phyloP scores from a whole-genome alignment of 1,139 yeast genomes.

The Yamadazyma triangularis region DNA sequence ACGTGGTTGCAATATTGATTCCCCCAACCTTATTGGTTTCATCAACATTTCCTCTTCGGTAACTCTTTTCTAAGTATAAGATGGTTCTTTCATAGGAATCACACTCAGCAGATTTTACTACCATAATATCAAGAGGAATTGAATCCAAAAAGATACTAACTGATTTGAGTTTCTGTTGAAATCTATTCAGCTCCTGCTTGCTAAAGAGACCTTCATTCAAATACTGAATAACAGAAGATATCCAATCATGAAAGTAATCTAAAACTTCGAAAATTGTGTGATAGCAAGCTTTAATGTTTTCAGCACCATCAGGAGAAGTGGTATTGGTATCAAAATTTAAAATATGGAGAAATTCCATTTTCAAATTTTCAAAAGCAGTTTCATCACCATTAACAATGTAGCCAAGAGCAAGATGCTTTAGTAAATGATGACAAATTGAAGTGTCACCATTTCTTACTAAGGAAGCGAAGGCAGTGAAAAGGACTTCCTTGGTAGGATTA shows the following conservation, averaged over 20 bases:
- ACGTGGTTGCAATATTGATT: constrained; percentile 43
- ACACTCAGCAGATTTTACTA: constrained; percentile 76
- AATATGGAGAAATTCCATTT: constrained; percentile 55
- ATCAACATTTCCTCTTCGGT: constrained; percentile 33
- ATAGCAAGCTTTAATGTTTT: constrained; percentile 59
- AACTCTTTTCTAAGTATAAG: constrained; percentile 78
- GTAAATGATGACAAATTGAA: constrained; percentile 61
- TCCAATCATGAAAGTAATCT: constrained; percentile 85
- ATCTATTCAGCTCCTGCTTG: constrained; percentile 11
- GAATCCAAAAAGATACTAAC: constrained; percentile 45
- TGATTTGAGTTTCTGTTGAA: constrained; percentile 25
- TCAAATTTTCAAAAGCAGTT: constrained; percentile 41
- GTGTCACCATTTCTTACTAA: constrained; percentile 71
- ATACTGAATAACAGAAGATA: constrained; percentile 32
- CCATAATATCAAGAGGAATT: constrained; percentile 69
- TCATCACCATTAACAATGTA: constrained; percentile 53
- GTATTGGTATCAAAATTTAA: constrained; percentile 38
- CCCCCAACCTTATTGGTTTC: background rate
- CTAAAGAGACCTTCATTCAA: constrained; percentile 18
- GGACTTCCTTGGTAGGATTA: constrained; percentile 21
- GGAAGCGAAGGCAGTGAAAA: constrained; percentile 63
- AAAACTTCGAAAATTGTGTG: constrained; percentile 72
- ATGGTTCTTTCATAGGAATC: constrained; percentile 86
- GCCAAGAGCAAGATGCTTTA: constrained; percentile 75
- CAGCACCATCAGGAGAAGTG: constrained; percentile 48